Percentiles rank a stretch among this genome's conserved stretches.
Evolutionary conservation across 345 rosid species (phyloP).

Genomic region (Lagerstroemia speciosa): DNA sequence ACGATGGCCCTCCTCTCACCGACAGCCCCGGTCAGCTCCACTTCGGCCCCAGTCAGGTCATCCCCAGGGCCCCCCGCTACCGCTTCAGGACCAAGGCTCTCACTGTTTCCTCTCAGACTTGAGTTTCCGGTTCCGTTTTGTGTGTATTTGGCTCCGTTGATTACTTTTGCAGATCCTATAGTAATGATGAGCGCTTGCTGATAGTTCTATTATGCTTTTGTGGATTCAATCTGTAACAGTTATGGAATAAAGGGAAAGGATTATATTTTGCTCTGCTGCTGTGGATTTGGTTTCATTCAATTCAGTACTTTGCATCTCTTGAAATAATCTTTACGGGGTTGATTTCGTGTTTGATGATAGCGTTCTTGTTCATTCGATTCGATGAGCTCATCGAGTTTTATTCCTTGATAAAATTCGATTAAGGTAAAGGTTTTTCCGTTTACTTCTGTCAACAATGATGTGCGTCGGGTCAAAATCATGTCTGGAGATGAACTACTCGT

Average conservation of each 20-base stretch:
- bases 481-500: background rate
- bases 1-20: slow-evolving; percentile 75
- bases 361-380: background rate
- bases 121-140: slow-evolving; percentile 7
- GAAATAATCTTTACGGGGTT: background rate
- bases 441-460: background rate
- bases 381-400: background rate
- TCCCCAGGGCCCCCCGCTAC: slow-evolving; percentile 70
- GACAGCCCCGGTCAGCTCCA: slow-evolving; percentile 58
- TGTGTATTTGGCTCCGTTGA: background rate
- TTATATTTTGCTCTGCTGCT: background rate
- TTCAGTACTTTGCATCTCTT: background rate
- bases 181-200: background rate
- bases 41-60: slow-evolving; percentile 78
- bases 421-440: background rate
- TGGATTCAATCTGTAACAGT: background rate
- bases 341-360: background rate
- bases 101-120: slow-evolving; percentile 46
- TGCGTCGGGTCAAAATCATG: background rate
- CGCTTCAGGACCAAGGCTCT: slow-evolving; percentile 69
- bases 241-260: background rate
- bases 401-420: background rate
- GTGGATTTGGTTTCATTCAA: background rate
- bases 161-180: background rate
- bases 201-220: background rate